These are phyloP conservation scores for Oryza rufipogon DNA, from an alignment of 176 grass and related monocot genomes.

Conservation along the genomic window DNA sequence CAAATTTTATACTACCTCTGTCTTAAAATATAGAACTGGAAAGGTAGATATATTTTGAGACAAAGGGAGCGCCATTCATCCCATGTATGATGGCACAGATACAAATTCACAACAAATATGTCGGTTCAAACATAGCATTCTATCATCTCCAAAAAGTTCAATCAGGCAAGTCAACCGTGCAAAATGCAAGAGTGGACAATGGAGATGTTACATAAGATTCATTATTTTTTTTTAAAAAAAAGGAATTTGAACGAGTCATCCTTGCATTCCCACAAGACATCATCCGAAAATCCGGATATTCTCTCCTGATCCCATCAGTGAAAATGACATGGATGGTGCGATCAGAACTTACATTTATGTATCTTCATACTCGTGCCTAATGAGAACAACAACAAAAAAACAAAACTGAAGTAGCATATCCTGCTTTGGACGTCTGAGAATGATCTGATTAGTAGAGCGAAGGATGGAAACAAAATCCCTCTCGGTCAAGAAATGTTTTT, in stretches of 20 bases:
- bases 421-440: not conserved
- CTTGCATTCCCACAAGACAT: not conserved
- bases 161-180: not conserved
- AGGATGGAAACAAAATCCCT: not conserved
- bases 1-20: fast-evolving
- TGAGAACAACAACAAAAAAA: not conserved
- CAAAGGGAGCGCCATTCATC: not conserved
- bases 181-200: too few relatives aligned
- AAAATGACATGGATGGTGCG: not conserved
- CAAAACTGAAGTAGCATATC: not conserved
- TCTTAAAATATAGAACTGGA: too few relatives aligned
- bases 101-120: not conserved
- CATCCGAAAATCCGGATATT: constrained; percentile 34
- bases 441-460: constrained; percentile 10
- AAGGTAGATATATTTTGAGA: too few relatives aligned
- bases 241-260: constrained; percentile 30
- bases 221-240: not conserved
- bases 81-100: not conserved
- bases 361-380: not conserved
- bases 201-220: too few relatives aligned
- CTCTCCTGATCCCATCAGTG: constrained; percentile 21
- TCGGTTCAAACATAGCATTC: not conserved
- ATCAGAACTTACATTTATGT: not conserved
- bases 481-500: not conserved
- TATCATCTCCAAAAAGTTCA: not conserved